A percentile compares a stretch with the other conserved stretches of the same genome.
These are phyloP conservation scores for Beverwykella pulmonaria DNA, from an alignment of 495 filamentous ascomycete genomes.

Conservation along the genomic window DNA sequence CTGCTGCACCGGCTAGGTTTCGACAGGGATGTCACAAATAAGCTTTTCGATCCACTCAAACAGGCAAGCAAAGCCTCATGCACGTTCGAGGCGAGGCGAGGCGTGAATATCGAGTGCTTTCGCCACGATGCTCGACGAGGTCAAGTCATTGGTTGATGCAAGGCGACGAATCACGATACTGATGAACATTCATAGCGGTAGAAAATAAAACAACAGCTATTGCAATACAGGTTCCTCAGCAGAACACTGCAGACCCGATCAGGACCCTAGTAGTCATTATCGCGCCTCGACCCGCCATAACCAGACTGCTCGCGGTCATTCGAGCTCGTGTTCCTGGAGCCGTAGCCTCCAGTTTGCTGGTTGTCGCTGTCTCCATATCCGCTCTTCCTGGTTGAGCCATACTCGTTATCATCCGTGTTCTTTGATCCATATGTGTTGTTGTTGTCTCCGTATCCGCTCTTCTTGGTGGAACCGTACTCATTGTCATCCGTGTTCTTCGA, in stretches of 20 bases:
- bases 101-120: no score
- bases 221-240: no score
- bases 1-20: neutral
- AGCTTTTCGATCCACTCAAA: neutral
- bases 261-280: neutral
- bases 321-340: conserved; percentile 14
- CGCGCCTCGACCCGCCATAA: neutral
- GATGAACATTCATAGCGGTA: no score
- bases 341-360: neutral
- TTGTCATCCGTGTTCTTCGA: neutral
- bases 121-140: neutral
- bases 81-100: neutral
- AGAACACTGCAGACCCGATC: no score
- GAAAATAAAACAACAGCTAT: no score
- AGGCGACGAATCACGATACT: no score
- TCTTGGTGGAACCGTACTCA: neutral
- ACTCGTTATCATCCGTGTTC: neutral
- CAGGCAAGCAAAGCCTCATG: neutral
- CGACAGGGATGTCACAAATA: neutral
- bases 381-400: neutral
- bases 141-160: neutral
- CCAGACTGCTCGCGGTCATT: conserved; percentile 8
- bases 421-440: neutral
- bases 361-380: neutral
- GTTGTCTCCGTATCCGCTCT: neutral